Conservation (phyloP, 1,284 basidiomycete genomes). For the Inonotus obliquus region DNA sequence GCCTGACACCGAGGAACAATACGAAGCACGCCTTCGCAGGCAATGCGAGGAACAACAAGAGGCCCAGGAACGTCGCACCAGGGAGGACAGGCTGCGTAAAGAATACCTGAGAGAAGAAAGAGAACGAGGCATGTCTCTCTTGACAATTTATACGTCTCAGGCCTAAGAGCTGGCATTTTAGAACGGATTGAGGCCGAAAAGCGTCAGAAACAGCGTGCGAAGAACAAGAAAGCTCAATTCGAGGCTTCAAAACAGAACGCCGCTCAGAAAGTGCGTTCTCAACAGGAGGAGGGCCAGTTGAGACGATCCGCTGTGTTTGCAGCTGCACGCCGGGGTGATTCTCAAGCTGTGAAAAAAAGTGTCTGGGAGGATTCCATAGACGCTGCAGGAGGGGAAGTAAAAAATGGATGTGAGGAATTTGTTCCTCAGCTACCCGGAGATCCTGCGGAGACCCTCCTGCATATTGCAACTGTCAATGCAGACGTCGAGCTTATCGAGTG, state of each 20-base stretch:
- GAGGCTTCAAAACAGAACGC: constrained; percentile 47
- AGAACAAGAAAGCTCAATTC: constrained; percentile 50
- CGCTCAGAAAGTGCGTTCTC: constrained; percentile 41
- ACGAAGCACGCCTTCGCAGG: constrained; percentile 44
- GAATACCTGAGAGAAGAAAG: constrained; percentile 44
- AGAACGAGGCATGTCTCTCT: constrained; percentile 40
- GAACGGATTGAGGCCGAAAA: constrained; percentile 51
- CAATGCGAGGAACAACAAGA: constrained; percentile 48
- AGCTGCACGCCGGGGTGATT: constrained; percentile 52
- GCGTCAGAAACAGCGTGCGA: constrained; percentile 50
- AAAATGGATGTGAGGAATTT: constrained; percentile 49
- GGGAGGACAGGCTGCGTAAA: constrained; percentile 42
- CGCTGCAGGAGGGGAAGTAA: constrained; percentile 63
- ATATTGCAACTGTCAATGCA: constrained; percentile 54
- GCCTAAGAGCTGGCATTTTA: constrained; percentile 21
- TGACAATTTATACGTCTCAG: neutral
- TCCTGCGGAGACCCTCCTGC: constrained; percentile 59
- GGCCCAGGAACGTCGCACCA: constrained; percentile 45
- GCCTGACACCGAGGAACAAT: constrained; percentile 45
- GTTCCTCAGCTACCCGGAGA: constrained; percentile 44
- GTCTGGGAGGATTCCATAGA: constrained; percentile 67
- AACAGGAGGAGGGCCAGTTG: constrained; percentile 45
- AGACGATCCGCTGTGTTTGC: constrained; percentile 56
- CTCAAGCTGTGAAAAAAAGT: constrained; percentile 51
- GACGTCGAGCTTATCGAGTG: constrained; percentile 57